phyloP scores from a whole-genome alignment of 257 asterid species.

The Perilla frutescens region DNA sequence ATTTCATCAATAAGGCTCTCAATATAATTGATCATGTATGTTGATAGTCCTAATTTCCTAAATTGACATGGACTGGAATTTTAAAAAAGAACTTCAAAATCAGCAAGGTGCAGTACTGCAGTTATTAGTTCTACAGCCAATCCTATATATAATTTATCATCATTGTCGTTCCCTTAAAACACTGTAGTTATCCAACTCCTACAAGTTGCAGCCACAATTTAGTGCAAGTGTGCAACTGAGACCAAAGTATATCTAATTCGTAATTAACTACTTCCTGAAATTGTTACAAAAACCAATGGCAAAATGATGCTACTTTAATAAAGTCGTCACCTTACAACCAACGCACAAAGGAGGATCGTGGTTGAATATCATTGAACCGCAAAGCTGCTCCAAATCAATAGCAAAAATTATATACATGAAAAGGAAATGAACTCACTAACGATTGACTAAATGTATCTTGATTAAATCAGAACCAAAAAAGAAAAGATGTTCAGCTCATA shows the following conservation, averaged over 20 bases:
- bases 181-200: not conserved
- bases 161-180: not conserved
- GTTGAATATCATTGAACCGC: conserved; percentile 90
- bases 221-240: not conserved
- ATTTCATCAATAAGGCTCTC: not conserved
- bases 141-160: not conserved
- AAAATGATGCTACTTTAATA: conserved; percentile 15
- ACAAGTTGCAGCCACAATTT: not conserved
- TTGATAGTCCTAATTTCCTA: conserved; percentile 20
- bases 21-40: not conserved
- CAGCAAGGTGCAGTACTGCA: not conserved
- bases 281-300: not conserved
- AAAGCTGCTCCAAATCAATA: conserved; percentile 76
- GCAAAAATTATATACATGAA: conserved; percentile 33
- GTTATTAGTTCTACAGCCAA: conserved; percentile 11
- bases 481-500: conserved; percentile 1
- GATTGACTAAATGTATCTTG: conserved; percentile 10
- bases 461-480: conserved; percentile 2
- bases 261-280: conserved; percentile 18
- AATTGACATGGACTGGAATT: not conserved
- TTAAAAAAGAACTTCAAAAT: not conserved
- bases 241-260: conserved; percentile 7
- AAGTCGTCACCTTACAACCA: conserved; percentile 73
- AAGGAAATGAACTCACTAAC: not conserved
- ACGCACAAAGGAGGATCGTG: conserved; percentile 87